phyloP scores from a whole-genome alignment of 2,329 filamentous ascomycete genomes.

The Bertia moriformis region DNA sequence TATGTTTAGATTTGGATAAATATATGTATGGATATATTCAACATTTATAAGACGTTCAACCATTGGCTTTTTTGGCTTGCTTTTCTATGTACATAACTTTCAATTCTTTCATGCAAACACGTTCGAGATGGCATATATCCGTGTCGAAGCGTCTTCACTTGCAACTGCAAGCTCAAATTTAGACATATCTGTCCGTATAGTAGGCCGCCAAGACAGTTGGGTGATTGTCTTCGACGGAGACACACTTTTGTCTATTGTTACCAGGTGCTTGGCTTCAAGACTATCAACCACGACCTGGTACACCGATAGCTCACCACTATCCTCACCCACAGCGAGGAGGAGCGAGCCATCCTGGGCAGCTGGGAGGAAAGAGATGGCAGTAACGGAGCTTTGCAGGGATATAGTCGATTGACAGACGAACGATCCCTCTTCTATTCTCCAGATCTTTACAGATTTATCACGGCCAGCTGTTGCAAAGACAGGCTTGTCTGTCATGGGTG shows the following conservation, averaged over 20 bases:
- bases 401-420: slow-evolving; percentile 40
- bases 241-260: slow-evolving; percentile 22
- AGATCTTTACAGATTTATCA: slow-evolving; percentile 72
- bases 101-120: neutral
- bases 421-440: slow-evolving; percentile 19
- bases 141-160: neutral
- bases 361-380: slow-evolving; percentile 53
- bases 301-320: slow-evolving; percentile 14
- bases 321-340: slow-evolving; percentile 41
- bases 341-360: slow-evolving; percentile 14
- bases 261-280: neutral
- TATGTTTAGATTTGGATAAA: slow-evolving; percentile 3
- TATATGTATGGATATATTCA: neutral
- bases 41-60: neutral
- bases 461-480: slow-evolving; percentile 77
- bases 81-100: neutral
- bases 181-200: slow-evolving; percentile 8
- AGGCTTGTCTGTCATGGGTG: slow-evolving; percentile 28
- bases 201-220: slow-evolving; percentile 57
- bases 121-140: neutral
- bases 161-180: slow-evolving; percentile 32
- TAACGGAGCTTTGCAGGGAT: slow-evolving; percentile 44
- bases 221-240: slow-evolving; percentile 47
- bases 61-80: neutral
- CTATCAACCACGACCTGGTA: neutral